Percentiles rank a stretch among this genome's conserved stretches.
These are phyloP conservation scores for Physaria fendleri DNA, from an alignment of 345 rosid species.

Conservation along the genomic window DNA sequence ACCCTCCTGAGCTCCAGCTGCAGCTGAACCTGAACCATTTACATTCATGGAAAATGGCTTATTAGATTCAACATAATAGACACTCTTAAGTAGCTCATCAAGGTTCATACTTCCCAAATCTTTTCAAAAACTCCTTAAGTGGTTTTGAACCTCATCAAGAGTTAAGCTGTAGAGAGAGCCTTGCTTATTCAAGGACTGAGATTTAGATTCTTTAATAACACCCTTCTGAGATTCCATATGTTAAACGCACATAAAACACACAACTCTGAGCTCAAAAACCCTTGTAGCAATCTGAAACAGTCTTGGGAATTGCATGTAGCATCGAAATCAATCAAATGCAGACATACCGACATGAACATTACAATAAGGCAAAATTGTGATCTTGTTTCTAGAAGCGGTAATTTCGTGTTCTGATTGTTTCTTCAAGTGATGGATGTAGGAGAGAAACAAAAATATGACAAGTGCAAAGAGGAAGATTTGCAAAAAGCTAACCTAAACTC, in stretches of 20 bases:
- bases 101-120: constrained; percentile 90
- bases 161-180: constrained; percentile 81
- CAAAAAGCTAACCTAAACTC: too few relatives aligned
- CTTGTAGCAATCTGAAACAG: constrained; percentile 14
- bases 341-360: too few relatives aligned
- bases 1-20: constrained; percentile 32
- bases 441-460: too few relatives aligned
- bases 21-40: too few relatives aligned
- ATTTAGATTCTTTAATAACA: constrained; percentile 45
- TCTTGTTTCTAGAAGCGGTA: too few relatives aligned
- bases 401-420: too few relatives aligned
- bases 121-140: constrained; percentile 80
- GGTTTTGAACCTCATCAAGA: constrained; percentile 88
- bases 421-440: too few relatives aligned
- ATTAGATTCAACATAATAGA: constrained; percentile 74
- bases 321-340: constrained; percentile 16
- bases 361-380: too few relatives aligned
- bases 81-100: constrained; percentile 89
- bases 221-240: constrained; percentile 44
- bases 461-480: too few relatives aligned
- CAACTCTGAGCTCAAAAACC: too few relatives aligned
- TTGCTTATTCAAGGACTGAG: constrained; percentile 61
- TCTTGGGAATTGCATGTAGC: constrained; percentile 31
- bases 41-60: constrained; percentile 39
- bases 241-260: too few relatives aligned